Percentiles rank a stretch among this genome's conserved stretches.
phyloP scores from a whole-genome alignment of 192 early-diverging fungal species.

The Umbelopsis vinacea region DNA sequence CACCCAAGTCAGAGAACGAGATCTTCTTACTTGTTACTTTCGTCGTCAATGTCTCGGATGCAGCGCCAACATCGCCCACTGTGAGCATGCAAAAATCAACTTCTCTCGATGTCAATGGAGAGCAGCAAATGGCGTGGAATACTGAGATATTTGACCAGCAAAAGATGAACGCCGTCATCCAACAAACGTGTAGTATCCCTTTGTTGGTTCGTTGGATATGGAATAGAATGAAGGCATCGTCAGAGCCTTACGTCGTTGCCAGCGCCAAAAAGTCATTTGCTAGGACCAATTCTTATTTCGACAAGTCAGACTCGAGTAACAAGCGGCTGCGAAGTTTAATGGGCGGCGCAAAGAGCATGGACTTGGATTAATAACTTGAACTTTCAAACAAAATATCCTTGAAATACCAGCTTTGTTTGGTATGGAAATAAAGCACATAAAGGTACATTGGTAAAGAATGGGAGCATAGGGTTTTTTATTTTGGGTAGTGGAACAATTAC shows the following conservation, averaged over 20 bases:
- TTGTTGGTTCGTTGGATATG: conserved; percentile 28
- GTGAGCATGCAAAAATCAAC: conserved; percentile 23
- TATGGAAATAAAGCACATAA: not conserved
- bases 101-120: not conserved
- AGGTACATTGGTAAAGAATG: not conserved
- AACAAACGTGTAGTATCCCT: conserved; percentile 24
- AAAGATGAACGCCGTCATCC: conserved; percentile 30
- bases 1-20: conserved; percentile 10
- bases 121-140: conserved; percentile 23
- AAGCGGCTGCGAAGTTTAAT: not conserved
- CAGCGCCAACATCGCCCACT: conserved; percentile 18
- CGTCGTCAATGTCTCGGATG: conserved; percentile 23
- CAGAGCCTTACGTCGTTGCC: not conserved
- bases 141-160: conserved; percentile 32
- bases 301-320: not conserved
- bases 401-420: no score
- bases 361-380: conserved; percentile 2
- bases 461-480: no score
- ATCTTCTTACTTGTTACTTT: conserved; percentile 27
- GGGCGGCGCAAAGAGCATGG: not conserved
- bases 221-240: not conserved
- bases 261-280: not conserved
- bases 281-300: conserved; percentile 3
- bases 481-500: not conserved
- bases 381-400: no score